Conservation (phyloP, 2,329 filamentous ascomycete species). For the Exophiala phaeomuriformis region DNA sequence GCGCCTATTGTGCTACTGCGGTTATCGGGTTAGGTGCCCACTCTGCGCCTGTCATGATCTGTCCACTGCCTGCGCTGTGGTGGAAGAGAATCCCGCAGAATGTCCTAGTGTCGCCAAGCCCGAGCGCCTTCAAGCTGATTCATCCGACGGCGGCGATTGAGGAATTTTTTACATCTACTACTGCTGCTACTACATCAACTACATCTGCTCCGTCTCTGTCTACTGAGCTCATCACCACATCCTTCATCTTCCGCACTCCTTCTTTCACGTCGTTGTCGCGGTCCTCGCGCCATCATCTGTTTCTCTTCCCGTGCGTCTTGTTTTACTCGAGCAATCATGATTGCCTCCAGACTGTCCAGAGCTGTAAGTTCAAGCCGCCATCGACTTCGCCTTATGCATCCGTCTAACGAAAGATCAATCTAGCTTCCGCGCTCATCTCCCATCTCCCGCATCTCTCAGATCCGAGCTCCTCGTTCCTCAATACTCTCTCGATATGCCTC, state of each 20-base stretch:
- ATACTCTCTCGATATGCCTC: constrained; percentile 73
- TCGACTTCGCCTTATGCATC: constrained; percentile 10
- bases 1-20: no score
- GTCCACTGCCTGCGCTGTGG: neutral
- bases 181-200: neutral
- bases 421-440: constrained; percentile 72
- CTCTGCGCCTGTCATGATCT: neutral
- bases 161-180: constrained; percentile 10
- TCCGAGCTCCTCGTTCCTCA: constrained; percentile 63
- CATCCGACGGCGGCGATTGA: neutral
- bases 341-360: constrained; percentile 64
- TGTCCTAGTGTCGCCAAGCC: neutral
- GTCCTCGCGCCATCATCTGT: constrained; percentile 19
- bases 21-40: no score
- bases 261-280: constrained; percentile 11
- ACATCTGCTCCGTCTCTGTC: constrained; percentile 5
- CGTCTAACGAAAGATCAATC: constrained; percentile 8
- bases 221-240: constrained; percentile 16
- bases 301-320: constrained; percentile 25
- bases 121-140: no score
- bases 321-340: constrained; percentile 42
- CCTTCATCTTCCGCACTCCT: constrained; percentile 29
- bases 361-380: constrained; percentile 54
- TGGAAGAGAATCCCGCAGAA: neutral
- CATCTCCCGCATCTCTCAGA: constrained; percentile 59